These are phyloP conservation scores for Brassica juncea DNA, from an alignment of 345 rosid genomes.

Conservation along the genomic window DNA sequence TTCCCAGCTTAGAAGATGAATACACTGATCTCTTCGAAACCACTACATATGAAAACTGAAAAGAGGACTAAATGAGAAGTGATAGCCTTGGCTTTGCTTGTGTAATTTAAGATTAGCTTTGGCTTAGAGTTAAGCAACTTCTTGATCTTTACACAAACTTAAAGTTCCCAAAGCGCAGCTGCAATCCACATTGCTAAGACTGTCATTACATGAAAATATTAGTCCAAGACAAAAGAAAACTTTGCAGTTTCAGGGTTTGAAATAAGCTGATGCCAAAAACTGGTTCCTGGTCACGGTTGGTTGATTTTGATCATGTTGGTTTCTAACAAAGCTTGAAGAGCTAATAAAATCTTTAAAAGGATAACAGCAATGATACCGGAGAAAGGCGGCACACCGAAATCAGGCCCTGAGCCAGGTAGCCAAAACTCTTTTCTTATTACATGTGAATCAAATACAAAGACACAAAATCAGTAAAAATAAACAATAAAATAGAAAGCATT, in stretches of 20 bases:
- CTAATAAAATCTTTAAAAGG: constrained; percentile 8
- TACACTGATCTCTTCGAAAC: neutral
- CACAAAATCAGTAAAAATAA: neutral
- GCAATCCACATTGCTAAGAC: constrained; percentile 26
- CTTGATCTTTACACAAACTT: constrained; percentile 78
- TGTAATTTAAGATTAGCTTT: no score
- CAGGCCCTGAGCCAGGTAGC: constrained; percentile 80
- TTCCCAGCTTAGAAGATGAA: neutral
- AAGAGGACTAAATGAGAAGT: neutral
- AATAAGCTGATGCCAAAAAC: neutral
- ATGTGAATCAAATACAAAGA: constrained; percentile 61
- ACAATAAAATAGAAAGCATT: constrained; percentile 4
- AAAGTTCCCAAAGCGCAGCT: constrained; percentile 36
- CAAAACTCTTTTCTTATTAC: constrained; percentile 85
- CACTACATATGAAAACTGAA: constrained; percentile 36
- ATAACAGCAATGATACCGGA: constrained; percentile 78
- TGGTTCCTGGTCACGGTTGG: neutral
- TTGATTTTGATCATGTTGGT: neutral
- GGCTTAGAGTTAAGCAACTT: constrained; percentile 53
- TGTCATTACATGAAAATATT: constrained; percentile 19
- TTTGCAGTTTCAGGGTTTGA: constrained; percentile 7
- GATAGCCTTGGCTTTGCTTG: neutral
- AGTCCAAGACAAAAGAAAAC: neutral
- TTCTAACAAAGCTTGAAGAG: neutral
- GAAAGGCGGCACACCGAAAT: constrained; percentile 74